Conservation (phyloP, 208 protist species). For the Porcisia hertigi region DNA sequence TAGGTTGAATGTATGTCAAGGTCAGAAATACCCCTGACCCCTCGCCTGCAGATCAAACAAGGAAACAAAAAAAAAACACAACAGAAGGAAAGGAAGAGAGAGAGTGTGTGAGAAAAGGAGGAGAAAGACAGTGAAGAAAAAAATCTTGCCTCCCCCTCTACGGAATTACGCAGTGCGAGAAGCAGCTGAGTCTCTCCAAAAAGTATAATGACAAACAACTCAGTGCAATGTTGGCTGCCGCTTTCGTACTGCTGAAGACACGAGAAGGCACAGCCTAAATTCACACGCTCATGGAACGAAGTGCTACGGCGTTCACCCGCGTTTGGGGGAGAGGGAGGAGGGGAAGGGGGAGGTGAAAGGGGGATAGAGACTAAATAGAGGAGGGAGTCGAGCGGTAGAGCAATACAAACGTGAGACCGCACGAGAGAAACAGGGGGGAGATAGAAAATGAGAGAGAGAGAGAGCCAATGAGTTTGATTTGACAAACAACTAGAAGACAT, state of each 20-base stretch:
- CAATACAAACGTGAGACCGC: too few relatives aligned
- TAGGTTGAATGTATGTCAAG: background rate
- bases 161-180: too few relatives aligned
- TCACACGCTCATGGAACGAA: background rate
- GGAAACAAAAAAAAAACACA: background rate
- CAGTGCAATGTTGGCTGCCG: background rate
- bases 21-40: too few relatives aligned
- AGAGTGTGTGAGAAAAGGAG: background rate
- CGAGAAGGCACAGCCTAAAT: background rate
- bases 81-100: constrained; percentile 5
- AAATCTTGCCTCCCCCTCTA: too few relatives aligned
- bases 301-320: background rate
- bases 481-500: too few relatives aligned
- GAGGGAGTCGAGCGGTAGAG: background rate
- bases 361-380: constrained; percentile 7
- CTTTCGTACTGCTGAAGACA: constrained; percentile 17
- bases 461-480: too few relatives aligned
- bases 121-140: background rate
- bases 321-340: background rate
- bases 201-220: background rate
- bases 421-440: too few relatives aligned
- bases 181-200: background rate
- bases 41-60: background rate
- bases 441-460: too few relatives aligned
- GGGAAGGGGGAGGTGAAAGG: background rate